These are phyloP conservation scores for Pseudozyma thailandica DNA, from an alignment of 1,284 basidiomycete genomes.

Conservation along the genomic window DNA sequence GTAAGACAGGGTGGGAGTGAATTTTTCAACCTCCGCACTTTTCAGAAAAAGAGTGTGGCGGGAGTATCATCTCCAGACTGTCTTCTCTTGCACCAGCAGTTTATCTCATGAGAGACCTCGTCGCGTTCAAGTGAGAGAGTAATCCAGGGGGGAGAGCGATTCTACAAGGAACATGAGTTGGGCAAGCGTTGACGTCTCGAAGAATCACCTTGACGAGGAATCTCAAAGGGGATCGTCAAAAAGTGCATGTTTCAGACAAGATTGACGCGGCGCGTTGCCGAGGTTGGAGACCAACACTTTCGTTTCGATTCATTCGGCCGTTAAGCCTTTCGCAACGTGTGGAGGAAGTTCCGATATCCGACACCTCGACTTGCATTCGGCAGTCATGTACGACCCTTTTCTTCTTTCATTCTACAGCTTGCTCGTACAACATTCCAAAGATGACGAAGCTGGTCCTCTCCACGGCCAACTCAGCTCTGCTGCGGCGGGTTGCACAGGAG, in stretches of 20 bases:
- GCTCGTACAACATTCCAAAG: too few species aligned
- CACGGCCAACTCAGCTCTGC: conserved; percentile 11
- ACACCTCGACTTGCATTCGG: too few species aligned
- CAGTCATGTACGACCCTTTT: too few species aligned
- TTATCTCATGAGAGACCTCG: too few species aligned
- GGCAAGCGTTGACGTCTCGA: neutral
- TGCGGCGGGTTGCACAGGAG: conserved; percentile 4
- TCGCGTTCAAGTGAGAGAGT: too few species aligned
- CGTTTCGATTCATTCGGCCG: neutral
- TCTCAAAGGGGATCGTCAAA: conserved; percentile 19
- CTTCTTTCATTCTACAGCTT: neutral
- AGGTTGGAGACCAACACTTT: conserved; percentile 33
- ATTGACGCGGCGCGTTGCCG: conserved; percentile 2
- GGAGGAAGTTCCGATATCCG: conserved; percentile 11
- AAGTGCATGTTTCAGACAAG: conserved; percentile 30
- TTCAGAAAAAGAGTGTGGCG: neutral
- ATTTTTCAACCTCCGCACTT: neutral
- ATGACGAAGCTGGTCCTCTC: conserved; percentile 35
- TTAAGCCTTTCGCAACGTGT: too few species aligned
- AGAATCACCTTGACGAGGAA: neutral
- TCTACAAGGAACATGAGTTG: too few species aligned
- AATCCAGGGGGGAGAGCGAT: too few species aligned
- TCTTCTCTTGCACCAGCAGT: too few species aligned
- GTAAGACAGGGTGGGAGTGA: too few species aligned
- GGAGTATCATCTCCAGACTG: too few species aligned